Evolutionary conservation across 139 green algal species (phyloP).

Genomic region (Coelastrella sp.): DNA sequence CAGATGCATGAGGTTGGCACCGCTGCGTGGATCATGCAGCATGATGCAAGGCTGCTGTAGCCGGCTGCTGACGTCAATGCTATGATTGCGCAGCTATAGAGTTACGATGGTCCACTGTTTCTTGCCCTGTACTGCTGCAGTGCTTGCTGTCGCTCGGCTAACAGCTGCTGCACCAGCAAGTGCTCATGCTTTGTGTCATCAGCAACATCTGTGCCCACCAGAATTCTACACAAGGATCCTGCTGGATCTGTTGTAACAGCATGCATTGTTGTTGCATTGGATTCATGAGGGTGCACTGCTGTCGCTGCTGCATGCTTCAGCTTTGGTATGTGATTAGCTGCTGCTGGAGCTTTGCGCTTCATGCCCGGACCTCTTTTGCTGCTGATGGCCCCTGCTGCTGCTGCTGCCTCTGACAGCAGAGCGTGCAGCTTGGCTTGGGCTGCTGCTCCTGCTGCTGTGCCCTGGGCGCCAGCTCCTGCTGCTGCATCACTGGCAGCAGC

Average conservation of each 20-base stretch:
- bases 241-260: background rate
- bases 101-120: background rate
- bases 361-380: background rate
- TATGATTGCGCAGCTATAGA: too few relatives aligned
- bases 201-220: background rate
- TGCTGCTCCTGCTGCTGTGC: background rate
- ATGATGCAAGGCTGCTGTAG: too few relatives aligned
- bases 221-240: background rate
- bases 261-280: background rate
- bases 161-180: conserved; percentile 23
- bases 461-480: background rate
- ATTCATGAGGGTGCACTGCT: background rate
- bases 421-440: background rate
- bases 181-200: background rate
- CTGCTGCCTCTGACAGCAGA: conserved; percentile 18
- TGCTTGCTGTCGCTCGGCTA: background rate
- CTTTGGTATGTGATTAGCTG: background rate
- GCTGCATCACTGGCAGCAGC: background rate
- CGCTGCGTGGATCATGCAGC: too few relatives aligned
- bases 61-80: too few relatives aligned
- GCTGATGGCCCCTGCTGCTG: background rate
- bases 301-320: background rate
- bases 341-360: background rate
- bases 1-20: too few relatives aligned
- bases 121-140: conserved; percentile 33